Evolutionary conservation across 2,329 filamentous ascomycete species (phyloP).

Genomic region (Catunica adiposa): DNA sequence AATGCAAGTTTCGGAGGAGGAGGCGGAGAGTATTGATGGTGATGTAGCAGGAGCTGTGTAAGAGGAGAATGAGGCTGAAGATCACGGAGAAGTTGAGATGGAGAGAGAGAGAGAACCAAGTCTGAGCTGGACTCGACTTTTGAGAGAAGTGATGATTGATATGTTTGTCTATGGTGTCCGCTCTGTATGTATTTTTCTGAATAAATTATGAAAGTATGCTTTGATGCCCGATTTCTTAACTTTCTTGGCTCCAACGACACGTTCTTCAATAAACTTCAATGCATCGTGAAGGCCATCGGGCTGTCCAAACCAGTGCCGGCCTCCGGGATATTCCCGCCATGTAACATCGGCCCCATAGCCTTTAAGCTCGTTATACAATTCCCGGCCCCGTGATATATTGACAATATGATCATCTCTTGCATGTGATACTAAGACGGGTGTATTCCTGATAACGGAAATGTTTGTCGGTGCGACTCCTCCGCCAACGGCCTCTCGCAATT

Average conservation of each 20-base stretch:
- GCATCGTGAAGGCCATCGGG: conserved; percentile 1
- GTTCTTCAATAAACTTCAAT: not conserved
- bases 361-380: not conserved
- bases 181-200: no score
- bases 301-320: not conserved
- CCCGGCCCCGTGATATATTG: not conserved
- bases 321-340: not conserved
- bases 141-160: no score
- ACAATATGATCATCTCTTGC: conserved; percentile 1
- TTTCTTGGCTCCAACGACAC: not conserved
- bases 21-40: no score
- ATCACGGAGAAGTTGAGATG: not conserved
- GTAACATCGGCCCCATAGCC: not conserved
- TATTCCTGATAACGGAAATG: not conserved
- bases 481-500: not conserved
- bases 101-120: not conserved
- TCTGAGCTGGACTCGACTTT: no score
- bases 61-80: no score
- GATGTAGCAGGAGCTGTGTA: no score
- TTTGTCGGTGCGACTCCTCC: not conserved
- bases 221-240: not conserved
- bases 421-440: not conserved
- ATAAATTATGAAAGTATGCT: not conserved
- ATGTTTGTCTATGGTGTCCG: no score
- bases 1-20: no score